Evolutionary conservation across 2,329 filamentous ascomycete genomes (phyloP).

Genomic region (Trichophyton mentagrophytes): DNA sequence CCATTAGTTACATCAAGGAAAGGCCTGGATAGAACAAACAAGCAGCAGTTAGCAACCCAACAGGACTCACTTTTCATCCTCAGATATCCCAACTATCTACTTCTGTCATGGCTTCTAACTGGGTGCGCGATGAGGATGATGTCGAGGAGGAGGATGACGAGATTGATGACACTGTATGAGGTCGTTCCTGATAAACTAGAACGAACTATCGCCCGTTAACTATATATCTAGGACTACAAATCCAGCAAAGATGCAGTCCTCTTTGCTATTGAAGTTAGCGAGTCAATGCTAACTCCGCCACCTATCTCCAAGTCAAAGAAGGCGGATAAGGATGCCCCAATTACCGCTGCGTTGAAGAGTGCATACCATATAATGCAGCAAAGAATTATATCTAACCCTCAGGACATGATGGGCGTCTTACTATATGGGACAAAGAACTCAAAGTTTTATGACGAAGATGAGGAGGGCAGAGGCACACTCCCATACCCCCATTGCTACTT

Average conservation of each 20-base stretch:
- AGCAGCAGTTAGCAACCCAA: neutral
- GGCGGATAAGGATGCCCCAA: conserved; percentile 61
- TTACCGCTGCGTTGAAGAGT: conserved; percentile 78
- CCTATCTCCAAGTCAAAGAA: conserved; percentile 57
- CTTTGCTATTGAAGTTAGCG: conserved; percentile 84
- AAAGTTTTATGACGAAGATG: conserved; percentile 58
- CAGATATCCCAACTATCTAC: neutral
- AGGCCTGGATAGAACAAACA: neutral
- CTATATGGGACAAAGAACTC: conserved; percentile 82
- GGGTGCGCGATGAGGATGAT: conserved; percentile 27
- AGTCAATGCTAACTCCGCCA: conserved; percentile 66
- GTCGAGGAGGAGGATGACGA: conserved; percentile 34
- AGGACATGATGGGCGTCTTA: conserved; percentile 92
- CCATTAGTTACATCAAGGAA: too few species aligned
- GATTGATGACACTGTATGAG: conserved; percentile 32
- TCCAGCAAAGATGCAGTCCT: conserved; percentile 94
- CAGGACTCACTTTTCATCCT: neutral
- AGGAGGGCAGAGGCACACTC: conserved; percentile 42
- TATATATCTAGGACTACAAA: conserved; percentile 58
- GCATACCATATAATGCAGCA: conserved; percentile 95
- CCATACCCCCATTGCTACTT: conserved; percentile 88
- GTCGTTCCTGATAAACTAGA: neutral
- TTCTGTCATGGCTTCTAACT: conserved; percentile 9
- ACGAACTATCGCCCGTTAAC: neutral
- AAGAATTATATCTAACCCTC: conserved; percentile 91